A percentile compares a stretch with the other conserved stretches of the same genome.
These are phyloP conservation scores for Sedum album DNA, from an alignment of 164 flowering plant species.

Conservation along the genomic window DNA sequence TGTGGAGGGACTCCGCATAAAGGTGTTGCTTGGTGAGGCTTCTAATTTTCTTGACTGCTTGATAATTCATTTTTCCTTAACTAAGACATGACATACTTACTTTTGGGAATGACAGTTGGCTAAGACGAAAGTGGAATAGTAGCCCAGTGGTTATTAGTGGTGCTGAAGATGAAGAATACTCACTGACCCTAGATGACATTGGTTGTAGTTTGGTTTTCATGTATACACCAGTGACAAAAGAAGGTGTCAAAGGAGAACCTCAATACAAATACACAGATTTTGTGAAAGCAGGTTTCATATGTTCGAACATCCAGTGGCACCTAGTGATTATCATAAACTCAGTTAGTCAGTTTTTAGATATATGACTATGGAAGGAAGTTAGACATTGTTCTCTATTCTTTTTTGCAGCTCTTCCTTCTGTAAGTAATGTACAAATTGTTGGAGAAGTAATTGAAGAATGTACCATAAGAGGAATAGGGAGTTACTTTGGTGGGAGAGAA, in stretches of 20 bases:
- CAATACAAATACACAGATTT: slow-evolving; percentile 95
- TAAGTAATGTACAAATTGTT: slow-evolving; percentile 56
- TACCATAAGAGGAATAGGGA: slow-evolving; percentile 63
- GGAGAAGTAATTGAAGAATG: slow-evolving; percentile 81
- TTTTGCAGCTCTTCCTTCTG: slow-evolving; percentile 83
- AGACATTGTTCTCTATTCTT: neutral
- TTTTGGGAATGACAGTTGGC: slow-evolving; percentile 51
- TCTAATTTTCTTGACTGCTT: neutral
- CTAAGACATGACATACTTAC: neutral
- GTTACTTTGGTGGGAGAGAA: slow-evolving; percentile 94
- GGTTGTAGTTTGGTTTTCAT: slow-evolving; percentile 92
- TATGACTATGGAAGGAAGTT: neutral
- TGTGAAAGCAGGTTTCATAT: slow-evolving; percentile 77
- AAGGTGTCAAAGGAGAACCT: slow-evolving; percentile 96
- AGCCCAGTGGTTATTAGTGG: slow-evolving; percentile 86
- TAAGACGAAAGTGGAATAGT: slow-evolving; percentile 88
- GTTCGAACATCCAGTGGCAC: neutral
- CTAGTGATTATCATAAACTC: neutral
- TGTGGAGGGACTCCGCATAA: slow-evolving; percentile 97
- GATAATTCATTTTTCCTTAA: neutral
- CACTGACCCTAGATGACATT: slow-evolving; percentile 68
- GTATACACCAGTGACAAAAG: slow-evolving; percentile 96
- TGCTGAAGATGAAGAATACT: slow-evolving; percentile 88
- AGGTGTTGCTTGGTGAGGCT: slow-evolving; percentile 79
- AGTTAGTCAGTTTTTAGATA: too few species aligned